Conservation (phyloP, 257 asterid genomes). For the Apocynum venetum region DNA sequence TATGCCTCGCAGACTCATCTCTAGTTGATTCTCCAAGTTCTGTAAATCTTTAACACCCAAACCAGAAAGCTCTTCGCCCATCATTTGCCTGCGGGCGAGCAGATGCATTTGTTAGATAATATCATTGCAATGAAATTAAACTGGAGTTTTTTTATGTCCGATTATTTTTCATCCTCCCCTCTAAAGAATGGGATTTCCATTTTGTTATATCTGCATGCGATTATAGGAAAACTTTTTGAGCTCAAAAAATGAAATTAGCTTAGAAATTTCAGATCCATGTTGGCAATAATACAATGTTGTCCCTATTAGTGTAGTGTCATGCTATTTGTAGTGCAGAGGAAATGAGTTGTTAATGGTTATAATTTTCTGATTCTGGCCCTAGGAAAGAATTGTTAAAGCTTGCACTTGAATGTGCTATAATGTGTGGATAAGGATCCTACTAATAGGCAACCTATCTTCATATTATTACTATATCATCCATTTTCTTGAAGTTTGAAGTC, state of each 20-base stretch:
- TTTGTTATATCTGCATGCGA: background rate
- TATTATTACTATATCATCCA: background rate
- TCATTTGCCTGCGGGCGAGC: constrained; percentile 46
- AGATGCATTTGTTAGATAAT: constrained; percentile 9
- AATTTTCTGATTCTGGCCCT: background rate
- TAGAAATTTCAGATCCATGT: background rate
- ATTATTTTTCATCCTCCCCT: too few relatives aligned
- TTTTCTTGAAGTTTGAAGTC: background rate
- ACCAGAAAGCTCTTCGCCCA: constrained; percentile 71
- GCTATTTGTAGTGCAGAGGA: background rate
- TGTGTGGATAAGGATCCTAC: background rate
- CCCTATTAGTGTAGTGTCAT: background rate
- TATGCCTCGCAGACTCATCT: constrained; percentile 54
- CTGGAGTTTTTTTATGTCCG: too few relatives aligned
- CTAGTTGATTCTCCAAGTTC: constrained; percentile 64
- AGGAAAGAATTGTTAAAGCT: too few relatives aligned
- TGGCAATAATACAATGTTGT: background rate
- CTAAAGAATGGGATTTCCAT: background rate
- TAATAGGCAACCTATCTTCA: background rate
- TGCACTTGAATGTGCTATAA: background rate
- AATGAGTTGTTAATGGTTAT: background rate
- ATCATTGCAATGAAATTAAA: background rate
- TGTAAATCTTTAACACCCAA: constrained; percentile 54
- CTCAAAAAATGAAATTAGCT: background rate
- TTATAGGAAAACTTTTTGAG: background rate